A percentile compares a stretch with the other conserved stretches of the same genome.
phyloP scores from a whole-genome alignment of 1,284 basidiomycete species.

The Ceratobasidium theobromae region DNA sequence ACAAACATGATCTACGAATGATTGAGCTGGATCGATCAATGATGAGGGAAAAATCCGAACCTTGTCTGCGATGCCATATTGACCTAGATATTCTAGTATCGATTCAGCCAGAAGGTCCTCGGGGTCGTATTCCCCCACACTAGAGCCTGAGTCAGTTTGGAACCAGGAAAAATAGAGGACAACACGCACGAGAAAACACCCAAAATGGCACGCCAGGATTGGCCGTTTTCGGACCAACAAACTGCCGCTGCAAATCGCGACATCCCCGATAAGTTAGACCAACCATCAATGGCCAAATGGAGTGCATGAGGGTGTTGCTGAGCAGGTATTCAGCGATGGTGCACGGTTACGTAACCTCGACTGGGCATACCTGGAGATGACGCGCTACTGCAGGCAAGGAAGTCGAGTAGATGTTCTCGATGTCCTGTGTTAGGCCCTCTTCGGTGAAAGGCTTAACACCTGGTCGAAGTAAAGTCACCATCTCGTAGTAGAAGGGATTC shows the following conservation, averaged over 20 bases:
- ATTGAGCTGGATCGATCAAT: no score
- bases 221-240: not conserved
- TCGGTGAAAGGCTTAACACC: not conserved
- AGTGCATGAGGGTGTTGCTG: constrained; percentile 1
- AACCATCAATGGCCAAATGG: constrained; percentile 18
- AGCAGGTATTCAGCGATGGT: not conserved
- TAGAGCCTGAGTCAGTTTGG: no score
- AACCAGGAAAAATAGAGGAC: no score
- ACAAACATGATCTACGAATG: no score
- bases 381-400: not conserved
- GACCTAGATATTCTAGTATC: no score
- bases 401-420: not conserved
- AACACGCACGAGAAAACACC: no score
- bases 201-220: no score
- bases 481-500: not conserved
- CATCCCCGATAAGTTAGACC: not conserved
- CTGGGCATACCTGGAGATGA: not conserved
- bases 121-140: no score
- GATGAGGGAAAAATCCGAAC: no score
- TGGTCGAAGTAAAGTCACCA: not conserved
- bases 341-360: not conserved
- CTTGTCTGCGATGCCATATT: no score
- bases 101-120: no score
- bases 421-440: not conserved
- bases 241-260: not conserved